These are phyloP conservation scores for Quercus lobata DNA, from an alignment of 331 rosid species.

Conservation along the genomic window DNA sequence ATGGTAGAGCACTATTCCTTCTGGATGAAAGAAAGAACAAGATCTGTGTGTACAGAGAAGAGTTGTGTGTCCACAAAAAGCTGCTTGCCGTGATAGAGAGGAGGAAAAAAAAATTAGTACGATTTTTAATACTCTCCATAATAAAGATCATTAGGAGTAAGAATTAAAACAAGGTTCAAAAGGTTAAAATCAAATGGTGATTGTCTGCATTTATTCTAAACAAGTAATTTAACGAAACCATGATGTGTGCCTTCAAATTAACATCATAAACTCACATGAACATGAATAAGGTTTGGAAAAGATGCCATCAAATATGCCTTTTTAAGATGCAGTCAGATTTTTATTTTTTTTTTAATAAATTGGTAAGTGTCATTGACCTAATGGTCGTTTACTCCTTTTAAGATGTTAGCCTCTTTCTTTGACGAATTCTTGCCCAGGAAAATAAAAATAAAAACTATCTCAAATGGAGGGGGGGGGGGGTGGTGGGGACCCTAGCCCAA, in stretches of 20 bases:
- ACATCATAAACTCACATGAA: background rate
- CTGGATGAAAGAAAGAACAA: conserved; percentile 91
- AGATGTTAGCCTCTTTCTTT: background rate
- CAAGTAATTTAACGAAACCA: background rate
- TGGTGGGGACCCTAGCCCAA: background rate
- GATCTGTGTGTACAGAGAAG: conserved; percentile 95
- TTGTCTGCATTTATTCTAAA: background rate
- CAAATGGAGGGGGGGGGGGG: background rate
- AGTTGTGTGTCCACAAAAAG: conserved; percentile 92
- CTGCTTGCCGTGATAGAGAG: conserved; percentile 48
- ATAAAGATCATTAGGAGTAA: background rate
- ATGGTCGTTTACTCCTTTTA: background rate
- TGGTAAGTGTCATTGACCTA: background rate
- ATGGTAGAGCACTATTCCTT: conserved; percentile 55
- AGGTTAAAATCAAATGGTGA: background rate
- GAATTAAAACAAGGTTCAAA: background rate
- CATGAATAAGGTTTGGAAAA: background rate
- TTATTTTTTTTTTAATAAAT: background rate
- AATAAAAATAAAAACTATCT: background rate
- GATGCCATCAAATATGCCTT: background rate
- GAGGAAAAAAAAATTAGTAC: background rate
- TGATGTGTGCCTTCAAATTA: background rate
- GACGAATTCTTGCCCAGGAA: background rate
- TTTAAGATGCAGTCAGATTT: background rate
- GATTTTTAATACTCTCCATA: background rate